A percentile compares a stretch with the other conserved stretches of the same genome.
Conservation (phyloP, 129 eudicot genomes). For the Smallanthus sonchifolius region DNA sequence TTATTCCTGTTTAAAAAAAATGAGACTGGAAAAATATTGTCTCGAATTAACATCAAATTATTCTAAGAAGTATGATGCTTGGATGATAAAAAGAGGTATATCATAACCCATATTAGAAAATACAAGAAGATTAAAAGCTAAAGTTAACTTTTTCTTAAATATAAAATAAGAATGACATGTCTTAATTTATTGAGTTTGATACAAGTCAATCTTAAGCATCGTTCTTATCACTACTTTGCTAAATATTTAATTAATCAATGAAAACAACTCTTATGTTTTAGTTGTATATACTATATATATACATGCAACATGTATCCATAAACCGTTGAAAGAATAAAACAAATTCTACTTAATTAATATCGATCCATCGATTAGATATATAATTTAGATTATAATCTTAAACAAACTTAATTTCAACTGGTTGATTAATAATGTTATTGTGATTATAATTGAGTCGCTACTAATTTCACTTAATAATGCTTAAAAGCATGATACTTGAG, state of each 20-base stretch:
- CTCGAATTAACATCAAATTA: no score
- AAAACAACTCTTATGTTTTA: constrained; percentile 13
- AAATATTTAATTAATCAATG: neutral
- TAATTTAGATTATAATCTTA: neutral
- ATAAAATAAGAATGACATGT: neutral
- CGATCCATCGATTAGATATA: neutral
- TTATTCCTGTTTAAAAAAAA: no score
- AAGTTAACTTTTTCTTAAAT: no score
- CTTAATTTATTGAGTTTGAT: neutral
- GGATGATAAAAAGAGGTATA: no score
- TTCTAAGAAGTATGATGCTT: no score
- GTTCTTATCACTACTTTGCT: constrained; percentile 2
- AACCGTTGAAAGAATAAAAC: neutral
- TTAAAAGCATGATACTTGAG: neutral
- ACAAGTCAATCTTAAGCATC: neutral
- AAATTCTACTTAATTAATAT: neutral
- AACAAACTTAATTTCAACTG: neutral
- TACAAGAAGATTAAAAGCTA: no score
- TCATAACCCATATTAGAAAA: no score
- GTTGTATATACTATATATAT: neutral
- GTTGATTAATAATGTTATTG: neutral
- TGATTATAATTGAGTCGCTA: neutral
- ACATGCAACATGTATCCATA: constrained; percentile 11
- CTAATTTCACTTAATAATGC: neutral
- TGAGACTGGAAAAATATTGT: no score